These are phyloP conservation scores for barrel medic (Medicago truncatula) DNA, from an alignment of 306 rosid species.

Conservation along the genomic window MtrunA17r5.0-ANR NC_053042.1:4668001-4668500, in stretches of 20 bases:
- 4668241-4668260: not conserved
- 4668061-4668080: too few relatives aligned
- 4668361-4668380: not conserved
- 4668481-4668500: not conserved
- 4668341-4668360: not conserved
- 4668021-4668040: too few relatives aligned
- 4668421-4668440: not conserved
- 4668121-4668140: not conserved
- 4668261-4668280: not conserved
- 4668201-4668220: not conserved
- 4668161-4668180: not conserved
- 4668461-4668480: not conserved
- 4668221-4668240: not conserved
- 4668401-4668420: not conserved
- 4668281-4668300: not conserved
- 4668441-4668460: not conserved
- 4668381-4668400: not conserved
- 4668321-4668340: not conserved
- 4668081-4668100: too few relatives aligned
- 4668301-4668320: not conserved
- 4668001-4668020: too few relatives aligned
- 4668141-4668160: not conserved
- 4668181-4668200: slow-evolving; percentile 4
- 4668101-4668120: too few relatives aligned
- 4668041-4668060: too few relatives aligned